These are phyloP conservation scores for Ambispora gerdemannii DNA, from an alignment of 192 early-diverging fungal genomes.

Conservation along the genomic window DNA sequence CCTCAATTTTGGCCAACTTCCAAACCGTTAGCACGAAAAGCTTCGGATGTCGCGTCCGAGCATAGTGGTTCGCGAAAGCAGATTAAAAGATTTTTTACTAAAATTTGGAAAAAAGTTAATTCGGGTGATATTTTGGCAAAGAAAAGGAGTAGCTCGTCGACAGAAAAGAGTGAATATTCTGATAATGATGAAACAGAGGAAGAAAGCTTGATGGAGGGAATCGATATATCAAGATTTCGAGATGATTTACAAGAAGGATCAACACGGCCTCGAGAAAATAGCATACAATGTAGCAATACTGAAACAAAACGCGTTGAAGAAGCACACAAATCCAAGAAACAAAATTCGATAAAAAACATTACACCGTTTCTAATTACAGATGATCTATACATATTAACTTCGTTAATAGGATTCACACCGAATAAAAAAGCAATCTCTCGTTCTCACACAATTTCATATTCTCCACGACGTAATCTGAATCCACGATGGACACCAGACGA, in stretches of 20 bases:
- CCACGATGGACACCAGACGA: constrained; percentile 1
- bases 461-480: not conserved
- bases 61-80: not conserved
- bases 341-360: not conserved
- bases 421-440: not conserved
- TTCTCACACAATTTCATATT: not conserved
- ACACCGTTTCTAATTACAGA: not conserved
- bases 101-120: constrained; percentile 6
- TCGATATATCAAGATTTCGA: too few species aligned
- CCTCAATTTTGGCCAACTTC: not conserved
- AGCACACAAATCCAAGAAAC: not conserved
- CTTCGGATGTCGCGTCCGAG: not conserved
- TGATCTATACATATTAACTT: not conserved
- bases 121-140: not conserved
- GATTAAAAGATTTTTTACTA: not conserved
- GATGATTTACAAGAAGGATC: not conserved
- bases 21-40: too few species aligned
- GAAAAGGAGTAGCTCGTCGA: not conserved
- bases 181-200: not conserved
- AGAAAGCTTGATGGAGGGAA: too few species aligned
- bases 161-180: not conserved
- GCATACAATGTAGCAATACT: not conserved
- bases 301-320: not conserved
- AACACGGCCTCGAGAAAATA: not conserved
- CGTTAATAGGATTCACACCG: not conserved